phyloP scores from a whole-genome alignment of 495 filamentous ascomycete genomes.

The Aspergillus taichungensis region DNA sequence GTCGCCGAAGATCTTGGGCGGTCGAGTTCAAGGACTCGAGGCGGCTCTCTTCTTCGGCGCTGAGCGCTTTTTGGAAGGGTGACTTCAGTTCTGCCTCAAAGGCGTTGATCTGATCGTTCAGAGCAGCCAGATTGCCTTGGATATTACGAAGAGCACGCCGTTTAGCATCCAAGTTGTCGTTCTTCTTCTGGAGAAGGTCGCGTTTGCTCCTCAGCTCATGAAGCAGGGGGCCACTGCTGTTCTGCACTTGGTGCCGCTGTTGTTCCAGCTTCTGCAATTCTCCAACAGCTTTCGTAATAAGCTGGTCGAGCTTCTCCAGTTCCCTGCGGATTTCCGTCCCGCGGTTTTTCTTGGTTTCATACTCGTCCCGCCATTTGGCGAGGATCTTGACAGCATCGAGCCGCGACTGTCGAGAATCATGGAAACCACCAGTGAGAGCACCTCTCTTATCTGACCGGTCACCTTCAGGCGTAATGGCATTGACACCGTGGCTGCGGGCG shows the following conservation, averaged over 20 bases:
- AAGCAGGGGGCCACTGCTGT: conserved; percentile 71
- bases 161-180: conserved; percentile 67
- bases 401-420: conserved; percentile 73
- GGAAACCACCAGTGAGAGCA: conserved; percentile 87
- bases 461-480: conserved; percentile 87
- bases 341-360: conserved; percentile 54
- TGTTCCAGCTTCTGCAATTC: conserved; percentile 80
- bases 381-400: conserved; percentile 75
- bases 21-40: conserved; percentile 60
- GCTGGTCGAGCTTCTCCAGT: conserved; percentile 71
- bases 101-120: conserved; percentile 62
- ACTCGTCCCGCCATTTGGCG: conserved; percentile 63
- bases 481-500: conserved; percentile 80
- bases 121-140: conserved; percentile 62
- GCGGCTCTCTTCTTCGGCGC: conserved; percentile 68
- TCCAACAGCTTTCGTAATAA: conserved; percentile 72
- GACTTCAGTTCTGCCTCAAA: conserved; percentile 72
- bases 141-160: conserved; percentile 60
- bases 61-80: conserved; percentile 87
- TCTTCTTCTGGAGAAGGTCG: conserved; percentile 61
- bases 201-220: conserved; percentile 64
- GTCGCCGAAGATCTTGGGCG: conserved; percentile 62
- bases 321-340: conserved; percentile 51
- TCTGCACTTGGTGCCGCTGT: conserved; percentile 64
- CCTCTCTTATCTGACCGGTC: conserved; percentile 91